phyloP scores from a whole-genome alignment of 2,329 filamentous ascomycete genomes.

The Ophiostoma australiae region DNA sequence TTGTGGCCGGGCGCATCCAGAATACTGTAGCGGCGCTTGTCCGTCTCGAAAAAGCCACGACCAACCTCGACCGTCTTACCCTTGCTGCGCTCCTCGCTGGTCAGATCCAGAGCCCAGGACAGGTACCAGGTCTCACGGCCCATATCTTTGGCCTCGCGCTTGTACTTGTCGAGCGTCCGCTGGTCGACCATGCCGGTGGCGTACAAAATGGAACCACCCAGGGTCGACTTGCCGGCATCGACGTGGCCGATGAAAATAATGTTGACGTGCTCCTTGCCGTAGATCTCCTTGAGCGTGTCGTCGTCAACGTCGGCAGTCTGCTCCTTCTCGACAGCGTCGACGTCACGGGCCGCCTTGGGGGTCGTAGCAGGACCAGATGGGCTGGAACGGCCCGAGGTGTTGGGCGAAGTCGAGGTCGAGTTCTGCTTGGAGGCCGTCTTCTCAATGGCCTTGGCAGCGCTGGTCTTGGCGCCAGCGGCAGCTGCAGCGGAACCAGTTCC shows the following conservation, averaged over 20 bases:
- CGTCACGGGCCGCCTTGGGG: slow-evolving; percentile 58
- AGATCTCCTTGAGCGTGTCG: slow-evolving; percentile 83
- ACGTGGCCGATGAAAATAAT: slow-evolving; percentile 96
- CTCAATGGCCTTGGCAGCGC: slow-evolving; percentile 83
- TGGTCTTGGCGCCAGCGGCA: slow-evolving; percentile 71
- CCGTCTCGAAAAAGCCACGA: slow-evolving; percentile 91
- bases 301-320: slow-evolving; percentile 69
- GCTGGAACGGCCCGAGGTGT: slow-evolving; percentile 78
- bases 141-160: slow-evolving; percentile 89
- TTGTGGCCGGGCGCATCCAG: slow-evolving; percentile 97
- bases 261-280: slow-evolving; percentile 89
- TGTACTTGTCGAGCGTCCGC: slow-evolving; percentile 96
- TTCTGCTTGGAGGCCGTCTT: slow-evolving; percentile 67
- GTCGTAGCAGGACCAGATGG: slow-evolving; percentile 53
- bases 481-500: slow-evolving; percentile 33
- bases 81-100: slow-evolving; percentile 91
- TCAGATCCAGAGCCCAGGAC: slow-evolving; percentile 96
- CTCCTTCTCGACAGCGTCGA: slow-evolving; percentile 79
- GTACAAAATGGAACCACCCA: slow-evolving; percentile 90
- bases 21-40: slow-evolving; percentile 93
- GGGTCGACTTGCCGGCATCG: slow-evolving; percentile 94
- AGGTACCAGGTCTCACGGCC: slow-evolving; percentile 98
- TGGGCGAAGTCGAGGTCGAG: slow-evolving; percentile 72
- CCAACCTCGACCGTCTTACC: slow-evolving; percentile 98
- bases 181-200: slow-evolving; percentile 99